Percentiles rank a stretch among this genome's conserved stretches.
These are phyloP conservation scores for Aspergillus heteromorphus DNA, from an alignment of 495 filamentous ascomycete genomes.

Conservation along the genomic window DNA sequence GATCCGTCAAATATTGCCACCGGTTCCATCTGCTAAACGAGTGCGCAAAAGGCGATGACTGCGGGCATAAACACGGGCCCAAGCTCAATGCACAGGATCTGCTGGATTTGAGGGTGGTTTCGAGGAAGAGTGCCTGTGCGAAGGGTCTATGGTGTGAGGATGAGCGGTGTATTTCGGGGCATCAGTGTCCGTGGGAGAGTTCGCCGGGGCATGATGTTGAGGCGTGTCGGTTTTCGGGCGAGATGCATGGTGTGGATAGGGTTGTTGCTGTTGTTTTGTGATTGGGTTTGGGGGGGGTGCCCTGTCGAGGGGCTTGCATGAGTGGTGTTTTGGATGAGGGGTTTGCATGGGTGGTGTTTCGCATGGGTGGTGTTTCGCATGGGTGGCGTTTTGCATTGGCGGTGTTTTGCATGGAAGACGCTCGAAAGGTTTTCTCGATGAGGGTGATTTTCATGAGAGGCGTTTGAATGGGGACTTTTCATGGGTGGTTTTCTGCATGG, in stretches of 20 bases:
- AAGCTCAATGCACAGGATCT: slow-evolving; percentile 16
- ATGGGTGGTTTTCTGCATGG: too few species aligned
- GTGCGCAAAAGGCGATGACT: slow-evolving; percentile 14
- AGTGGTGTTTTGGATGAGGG: too few species aligned
- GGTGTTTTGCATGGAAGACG: too few species aligned
- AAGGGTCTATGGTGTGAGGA: slow-evolving; percentile 20
- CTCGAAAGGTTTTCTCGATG: too few species aligned
- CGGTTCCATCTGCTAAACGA: slow-evolving; percentile 18
- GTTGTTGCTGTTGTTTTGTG: background rate
- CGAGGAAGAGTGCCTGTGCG: slow-evolving; percentile 17
- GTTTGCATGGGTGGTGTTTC: too few species aligned
- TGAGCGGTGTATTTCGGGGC: slow-evolving; percentile 21
- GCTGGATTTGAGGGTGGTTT: slow-evolving; percentile 20
- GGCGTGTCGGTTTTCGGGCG: slow-evolving; percentile 14
- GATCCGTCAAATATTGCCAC: slow-evolving; percentile 21
- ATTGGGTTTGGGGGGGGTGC: too few species aligned
- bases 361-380: too few species aligned
- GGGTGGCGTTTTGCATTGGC: too few species aligned
- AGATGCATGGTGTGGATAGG: slow-evolving; percentile 19
- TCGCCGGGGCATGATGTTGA: background rate
- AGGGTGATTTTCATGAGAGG: too few species aligned
- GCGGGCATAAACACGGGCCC: slow-evolving; percentile 17
- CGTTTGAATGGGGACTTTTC: too few species aligned
- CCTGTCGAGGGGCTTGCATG: too few species aligned
- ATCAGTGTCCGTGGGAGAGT: slow-evolving; percentile 18